phyloP scores from a whole-genome alignment of 495 filamentous ascomycete genomes.

The Penicillium chermesinum region DNA sequence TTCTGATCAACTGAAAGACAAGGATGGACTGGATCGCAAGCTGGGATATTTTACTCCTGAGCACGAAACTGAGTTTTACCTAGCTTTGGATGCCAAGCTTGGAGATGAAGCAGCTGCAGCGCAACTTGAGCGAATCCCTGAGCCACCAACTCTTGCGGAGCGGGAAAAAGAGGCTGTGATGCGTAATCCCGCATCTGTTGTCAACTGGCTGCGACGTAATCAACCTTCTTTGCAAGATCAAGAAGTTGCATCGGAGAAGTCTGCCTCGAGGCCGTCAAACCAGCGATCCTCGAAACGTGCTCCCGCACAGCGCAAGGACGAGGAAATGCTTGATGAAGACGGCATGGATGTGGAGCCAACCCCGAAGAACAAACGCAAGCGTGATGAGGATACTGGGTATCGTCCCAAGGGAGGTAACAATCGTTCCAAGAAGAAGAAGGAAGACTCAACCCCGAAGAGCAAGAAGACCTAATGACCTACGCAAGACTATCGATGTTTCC shows the following conservation, averaged over 20 bases:
- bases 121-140: conserved; percentile 34
- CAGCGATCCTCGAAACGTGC: conserved; percentile 37
- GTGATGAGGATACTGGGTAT: conserved; percentile 65
- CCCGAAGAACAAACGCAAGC: conserved; percentile 51
- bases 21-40: conserved; percentile 19
- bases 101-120: conserved; percentile 41
- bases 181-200: conserved; percentile 77
- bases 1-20: conserved; percentile 14
- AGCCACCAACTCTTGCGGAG: conserved; percentile 39
- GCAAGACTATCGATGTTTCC: too few species aligned
- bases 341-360: conserved; percentile 39
- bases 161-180: conserved; percentile 57
- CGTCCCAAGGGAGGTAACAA: conserved; percentile 62
- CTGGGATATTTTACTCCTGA: conserved; percentile 65
- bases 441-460: conserved; percentile 37
- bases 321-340: conserved; percentile 50
- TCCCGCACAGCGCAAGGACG: conserved; percentile 43
- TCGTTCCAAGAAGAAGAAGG: conserved; percentile 61
- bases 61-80: conserved; percentile 75
- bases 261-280: conserved; percentile 39
- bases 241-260: conserved; percentile 60
- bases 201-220: conserved; percentile 83
- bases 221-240: conserved; percentile 78
- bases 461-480: conserved; percentile 28
- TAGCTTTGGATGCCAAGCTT: conserved; percentile 62